Conservation (phyloP, 257 asterid genomes). For the Solanum corneliomulleri region DNA sequence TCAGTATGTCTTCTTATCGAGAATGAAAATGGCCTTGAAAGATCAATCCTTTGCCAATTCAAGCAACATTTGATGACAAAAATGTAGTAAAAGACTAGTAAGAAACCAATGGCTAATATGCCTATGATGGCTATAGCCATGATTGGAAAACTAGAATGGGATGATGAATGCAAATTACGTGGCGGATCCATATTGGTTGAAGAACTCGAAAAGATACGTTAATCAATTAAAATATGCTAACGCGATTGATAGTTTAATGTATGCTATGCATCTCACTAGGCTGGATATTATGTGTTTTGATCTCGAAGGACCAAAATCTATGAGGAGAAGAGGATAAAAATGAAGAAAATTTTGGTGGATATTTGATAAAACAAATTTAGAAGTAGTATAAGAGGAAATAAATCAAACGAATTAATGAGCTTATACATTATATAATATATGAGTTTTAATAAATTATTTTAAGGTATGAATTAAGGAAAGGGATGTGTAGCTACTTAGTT, state of each 20-base stretch:
- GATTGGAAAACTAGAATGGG: no score
- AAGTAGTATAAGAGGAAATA: no score
- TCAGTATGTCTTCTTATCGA: conserved; percentile 1
- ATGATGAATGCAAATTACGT: no score
- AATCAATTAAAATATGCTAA: no score
- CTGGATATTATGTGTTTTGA: background rate
- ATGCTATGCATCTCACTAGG: background rate
- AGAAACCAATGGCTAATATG: background rate
- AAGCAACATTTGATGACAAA: conserved; percentile 40
- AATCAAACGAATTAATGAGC: background rate
- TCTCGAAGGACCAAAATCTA: background rate
- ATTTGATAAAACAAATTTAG: no score
- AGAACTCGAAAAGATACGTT: background rate
- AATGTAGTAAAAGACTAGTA: background rate
- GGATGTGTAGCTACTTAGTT: no score
- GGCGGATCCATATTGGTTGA: background rate
- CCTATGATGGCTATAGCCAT: background rate
- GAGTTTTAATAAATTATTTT: no score
- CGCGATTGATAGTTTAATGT: background rate
- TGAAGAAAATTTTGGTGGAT: background rate
- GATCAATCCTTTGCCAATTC: conserved; percentile 64
- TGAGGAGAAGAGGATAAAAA: background rate
- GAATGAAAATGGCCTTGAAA: conserved; percentile 35
- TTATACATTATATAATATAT: no score
- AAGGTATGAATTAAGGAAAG: background rate